A percentile compares a stretch with the other conserved stretches of the same genome.
phyloP scores from a whole-genome alignment of 2,329 filamentous ascomycete species.

The Ceratocystis destructans region DNA sequence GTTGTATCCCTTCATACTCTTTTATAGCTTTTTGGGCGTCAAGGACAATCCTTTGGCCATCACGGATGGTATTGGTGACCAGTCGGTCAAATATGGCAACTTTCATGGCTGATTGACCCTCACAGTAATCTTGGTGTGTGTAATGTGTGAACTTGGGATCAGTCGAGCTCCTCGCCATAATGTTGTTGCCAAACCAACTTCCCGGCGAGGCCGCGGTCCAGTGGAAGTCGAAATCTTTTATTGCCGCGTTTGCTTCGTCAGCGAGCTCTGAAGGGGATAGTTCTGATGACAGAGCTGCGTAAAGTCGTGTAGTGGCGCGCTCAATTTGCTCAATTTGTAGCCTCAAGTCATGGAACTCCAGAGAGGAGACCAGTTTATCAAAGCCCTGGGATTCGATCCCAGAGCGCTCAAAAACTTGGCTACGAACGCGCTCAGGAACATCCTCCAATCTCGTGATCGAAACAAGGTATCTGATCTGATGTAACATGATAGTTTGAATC shows the following conservation, averaged over 20 bases:
- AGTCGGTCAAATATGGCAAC: not conserved
- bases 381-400: constrained; percentile 13
- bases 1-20: not conserved
- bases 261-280: not conserved
- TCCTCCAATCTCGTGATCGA: constrained; percentile 13
- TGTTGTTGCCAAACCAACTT: constrained; percentile 15
- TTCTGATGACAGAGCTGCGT: not conserved
- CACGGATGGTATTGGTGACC: constrained; percentile 1
- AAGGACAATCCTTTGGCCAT: constrained; percentile 5
- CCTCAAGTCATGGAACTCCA: constrained; percentile 8
- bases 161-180: not conserved
- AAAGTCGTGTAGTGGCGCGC: constrained; percentile 1
- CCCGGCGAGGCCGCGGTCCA: constrained; percentile 19
- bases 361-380: not conserved
- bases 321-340: constrained; percentile 14
- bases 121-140: constrained; percentile 16
- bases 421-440: not conserved
- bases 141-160: constrained; percentile 5
- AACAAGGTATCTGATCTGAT: constrained; percentile 20
- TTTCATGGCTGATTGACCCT: constrained; percentile 9
- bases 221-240: constrained; percentile 18
- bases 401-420: constrained; percentile 1
- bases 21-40: not conserved
- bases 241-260: constrained; percentile 9
- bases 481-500: constrained; percentile 17